Evolutionary conservation across 441 rosid species (phyloP).

Genomic region (Pelargonium australe): DNA sequence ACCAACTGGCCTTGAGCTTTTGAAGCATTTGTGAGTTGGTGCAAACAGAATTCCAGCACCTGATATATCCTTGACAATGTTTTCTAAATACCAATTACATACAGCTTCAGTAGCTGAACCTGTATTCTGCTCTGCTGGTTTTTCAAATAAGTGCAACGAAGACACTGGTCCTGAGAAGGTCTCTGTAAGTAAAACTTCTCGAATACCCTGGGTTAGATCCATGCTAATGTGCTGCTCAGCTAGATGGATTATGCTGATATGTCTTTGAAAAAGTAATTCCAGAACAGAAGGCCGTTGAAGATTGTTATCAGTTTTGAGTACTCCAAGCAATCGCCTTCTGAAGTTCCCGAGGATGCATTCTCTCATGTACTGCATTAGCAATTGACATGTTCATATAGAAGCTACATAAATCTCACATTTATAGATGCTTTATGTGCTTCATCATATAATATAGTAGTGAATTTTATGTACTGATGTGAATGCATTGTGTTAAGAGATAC

Average conservation of each 20-base stretch:
- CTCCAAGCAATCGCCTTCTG: slow-evolving; percentile 82
- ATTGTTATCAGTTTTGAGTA: slow-evolving; percentile 81
- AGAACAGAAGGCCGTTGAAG: slow-evolving; percentile 88
- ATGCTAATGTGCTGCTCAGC: slow-evolving; percentile 99
- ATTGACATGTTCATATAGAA: slow-evolving; percentile 1
- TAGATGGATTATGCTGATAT: slow-evolving; percentile 80
- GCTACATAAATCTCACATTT: background rate
- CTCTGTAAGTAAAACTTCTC: slow-evolving; percentile 84
- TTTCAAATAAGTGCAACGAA: slow-evolving; percentile 71
- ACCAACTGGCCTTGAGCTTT: slow-evolving; percentile 97
- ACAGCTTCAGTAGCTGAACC: slow-evolving; percentile 90
- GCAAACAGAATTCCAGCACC: slow-evolving; percentile 95
- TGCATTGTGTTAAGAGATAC: too few species aligned
- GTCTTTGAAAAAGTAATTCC: slow-evolving; percentile 79
- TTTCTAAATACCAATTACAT: slow-evolving; percentile 98
- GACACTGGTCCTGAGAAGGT: slow-evolving; percentile 89
- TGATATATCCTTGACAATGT: slow-evolving; percentile 87
- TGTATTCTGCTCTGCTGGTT: slow-evolving; percentile 59
- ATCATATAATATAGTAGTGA: background rate
- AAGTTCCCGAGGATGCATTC: slow-evolving; percentile 95
- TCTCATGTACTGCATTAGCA: slow-evolving; percentile 86
- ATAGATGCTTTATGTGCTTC: background rate
- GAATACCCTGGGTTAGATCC: slow-evolving; percentile 93
- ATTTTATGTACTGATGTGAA: too few species aligned
- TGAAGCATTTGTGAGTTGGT: slow-evolving; percentile 85